These are phyloP conservation scores for Phytophthora sansomeana DNA, from an alignment of 352 stramenopile genomes.

Conservation along the genomic window DNA sequence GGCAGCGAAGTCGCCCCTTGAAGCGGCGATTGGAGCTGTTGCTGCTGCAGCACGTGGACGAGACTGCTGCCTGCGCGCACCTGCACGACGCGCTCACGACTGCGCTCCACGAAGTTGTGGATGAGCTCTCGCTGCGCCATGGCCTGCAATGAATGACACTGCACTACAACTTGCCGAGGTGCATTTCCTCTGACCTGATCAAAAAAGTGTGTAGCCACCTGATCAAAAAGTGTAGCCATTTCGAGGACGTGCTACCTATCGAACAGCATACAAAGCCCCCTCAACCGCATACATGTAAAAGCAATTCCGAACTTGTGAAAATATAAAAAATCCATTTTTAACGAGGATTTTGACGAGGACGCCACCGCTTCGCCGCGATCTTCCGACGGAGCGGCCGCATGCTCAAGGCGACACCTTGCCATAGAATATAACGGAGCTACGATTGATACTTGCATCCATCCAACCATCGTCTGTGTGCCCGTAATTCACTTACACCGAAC, in stretches of 20 bases:
- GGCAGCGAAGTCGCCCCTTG: conserved; percentile 17
- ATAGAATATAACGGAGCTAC: conserved; percentile 38
- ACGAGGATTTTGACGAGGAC: conserved; percentile 17
- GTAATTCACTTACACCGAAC: conserved; percentile 57
- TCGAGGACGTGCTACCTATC: conserved; percentile 14
- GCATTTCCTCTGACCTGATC: conserved; percentile 1
- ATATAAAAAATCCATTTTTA: conserved; percentile 27
- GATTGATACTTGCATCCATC: conserved; percentile 33
- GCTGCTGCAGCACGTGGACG: conserved; percentile 41
- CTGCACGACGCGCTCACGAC: conserved; percentile 59
- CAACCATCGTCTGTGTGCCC: conserved; percentile 21
- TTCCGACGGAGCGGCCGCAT: conserved; percentile 10
- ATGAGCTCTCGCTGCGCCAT: conserved; percentile 58
- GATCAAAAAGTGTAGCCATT: conserved; percentile 21
- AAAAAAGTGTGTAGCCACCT: too few species aligned
- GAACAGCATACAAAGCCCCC: background rate
- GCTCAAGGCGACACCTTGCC: conserved; percentile 19
- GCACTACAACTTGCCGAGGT: background rate
- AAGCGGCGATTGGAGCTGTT: conserved; percentile 4
- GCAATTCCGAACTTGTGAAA: too few species aligned
- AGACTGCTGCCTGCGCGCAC: conserved; percentile 63
- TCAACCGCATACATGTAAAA: too few species aligned
- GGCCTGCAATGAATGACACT: background rate
- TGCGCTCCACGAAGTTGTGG: conserved; percentile 69
- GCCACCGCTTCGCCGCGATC: background rate